Conservation (phyloP, 129 eudicot species). For the Heracleum sosnowskyi region DNA sequence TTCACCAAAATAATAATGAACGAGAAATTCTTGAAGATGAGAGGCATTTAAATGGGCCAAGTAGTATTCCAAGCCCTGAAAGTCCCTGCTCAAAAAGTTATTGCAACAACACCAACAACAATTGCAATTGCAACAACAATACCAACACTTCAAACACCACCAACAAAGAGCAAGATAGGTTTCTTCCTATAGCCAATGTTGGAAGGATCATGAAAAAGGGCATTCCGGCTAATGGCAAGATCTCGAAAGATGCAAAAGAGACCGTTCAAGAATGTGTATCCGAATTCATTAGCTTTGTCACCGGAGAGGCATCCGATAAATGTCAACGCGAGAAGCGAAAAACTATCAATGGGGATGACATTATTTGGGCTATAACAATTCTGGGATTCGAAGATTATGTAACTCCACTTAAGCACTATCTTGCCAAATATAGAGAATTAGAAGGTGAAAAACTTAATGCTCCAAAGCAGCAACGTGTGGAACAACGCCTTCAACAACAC, state of each 20-base stretch:
- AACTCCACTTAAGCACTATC: constrained; percentile 54
- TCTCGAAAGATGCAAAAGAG: constrained; percentile 74
- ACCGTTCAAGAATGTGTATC: constrained; percentile 78
- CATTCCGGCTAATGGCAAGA: constrained; percentile 58
- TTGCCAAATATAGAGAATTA: constrained; percentile 49
- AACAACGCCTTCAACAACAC: constrained; percentile 23
- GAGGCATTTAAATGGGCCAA: constrained; percentile 31
- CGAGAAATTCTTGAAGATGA: constrained; percentile 44
- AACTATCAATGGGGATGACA: constrained; percentile 71
- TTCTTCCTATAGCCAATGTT: constrained; percentile 68
- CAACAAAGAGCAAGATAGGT: constrained; percentile 66
- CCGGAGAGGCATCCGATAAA: constrained; percentile 70
- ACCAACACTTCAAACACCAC: constrained; percentile 4
- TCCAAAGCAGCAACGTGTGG: constrained; percentile 35
- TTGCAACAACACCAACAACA: constrained; percentile 11
- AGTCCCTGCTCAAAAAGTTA: constrained; percentile 28
- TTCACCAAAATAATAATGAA: constrained; percentile 11
- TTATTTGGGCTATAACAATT: constrained; percentile 66
- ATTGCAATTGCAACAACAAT: constrained; percentile 12
- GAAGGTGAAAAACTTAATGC: constrained; percentile 58
- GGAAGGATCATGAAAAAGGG: constrained; percentile 74
- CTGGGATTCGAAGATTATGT: constrained; percentile 73
- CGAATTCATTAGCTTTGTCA: constrained; percentile 72
- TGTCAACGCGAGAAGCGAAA: constrained; percentile 73
- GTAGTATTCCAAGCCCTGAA: constrained; percentile 29